A percentile compares a stretch with the other conserved stretches of the same genome.
Evolutionary conservation across 768 basidiomycete species (phyloP).

Genomic region (Guyanaporus albipodus): DNA sequence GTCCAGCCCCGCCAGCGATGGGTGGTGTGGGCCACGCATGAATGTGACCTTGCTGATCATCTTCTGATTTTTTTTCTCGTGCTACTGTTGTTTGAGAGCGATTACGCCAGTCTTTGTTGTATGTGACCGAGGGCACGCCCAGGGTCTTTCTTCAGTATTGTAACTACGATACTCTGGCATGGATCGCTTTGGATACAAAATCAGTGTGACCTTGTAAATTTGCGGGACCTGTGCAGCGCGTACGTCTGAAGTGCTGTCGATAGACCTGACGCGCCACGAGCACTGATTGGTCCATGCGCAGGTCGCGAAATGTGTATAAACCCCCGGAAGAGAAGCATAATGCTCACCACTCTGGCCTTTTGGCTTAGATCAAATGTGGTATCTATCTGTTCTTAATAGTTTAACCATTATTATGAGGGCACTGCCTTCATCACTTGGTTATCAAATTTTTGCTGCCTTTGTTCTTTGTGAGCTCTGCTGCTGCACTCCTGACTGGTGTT

Average conservation of each 20-base stretch:
- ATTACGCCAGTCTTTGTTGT: constrained; percentile 27
- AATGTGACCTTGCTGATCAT: constrained; percentile 17
- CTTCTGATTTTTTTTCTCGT: constrained; percentile 8
- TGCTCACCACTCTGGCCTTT: constrained; percentile 46
- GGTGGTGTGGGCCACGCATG: constrained; percentile 65
- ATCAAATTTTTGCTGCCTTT: constrained; percentile 39
- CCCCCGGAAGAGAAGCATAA: too few species aligned
- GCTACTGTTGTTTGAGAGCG: constrained; percentile 24
- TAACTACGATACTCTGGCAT: constrained; percentile 29
- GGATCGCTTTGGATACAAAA: constrained; percentile 25
- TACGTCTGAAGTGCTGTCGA: too few species aligned
- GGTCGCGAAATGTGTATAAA: constrained; percentile 7
- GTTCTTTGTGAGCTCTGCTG: constrained; percentile 34
- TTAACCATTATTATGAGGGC: constrained; percentile 54
- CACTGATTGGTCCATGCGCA: constrained; percentile 25
- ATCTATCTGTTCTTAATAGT: constrained; percentile 70
- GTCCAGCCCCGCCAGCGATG: constrained; percentile 70
- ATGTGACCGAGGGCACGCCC: constrained; percentile 18
- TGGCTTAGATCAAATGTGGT: constrained; percentile 76
- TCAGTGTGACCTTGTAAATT: background rate
- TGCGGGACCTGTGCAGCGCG: too few species aligned
- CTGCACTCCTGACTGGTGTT: constrained; percentile 49
- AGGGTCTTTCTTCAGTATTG: constrained; percentile 17
- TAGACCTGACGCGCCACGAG: too few species aligned
- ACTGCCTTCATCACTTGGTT: constrained; percentile 53